Conservation (phyloP, 2,329 filamentous ascomycete species). For the Cladobotryum mycophilum region DNA sequence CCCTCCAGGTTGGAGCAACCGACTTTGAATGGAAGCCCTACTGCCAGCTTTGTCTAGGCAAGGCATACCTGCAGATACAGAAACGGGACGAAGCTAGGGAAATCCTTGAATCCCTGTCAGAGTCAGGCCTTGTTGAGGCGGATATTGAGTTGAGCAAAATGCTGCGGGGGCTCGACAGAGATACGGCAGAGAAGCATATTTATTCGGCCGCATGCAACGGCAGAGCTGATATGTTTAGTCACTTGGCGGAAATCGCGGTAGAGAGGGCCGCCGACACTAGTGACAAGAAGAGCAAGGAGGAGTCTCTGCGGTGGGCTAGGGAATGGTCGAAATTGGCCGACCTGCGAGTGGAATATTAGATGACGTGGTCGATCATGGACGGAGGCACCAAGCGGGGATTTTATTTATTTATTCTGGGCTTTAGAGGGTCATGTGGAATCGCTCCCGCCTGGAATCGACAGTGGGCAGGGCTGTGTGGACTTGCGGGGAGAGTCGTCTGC, state of each 20-base stretch:
- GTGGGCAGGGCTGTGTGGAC: too few species aligned
- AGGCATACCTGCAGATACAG: constrained; percentile 18
- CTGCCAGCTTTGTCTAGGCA: constrained; percentile 23
- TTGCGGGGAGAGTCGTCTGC: too few species aligned
- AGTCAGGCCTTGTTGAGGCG: constrained; percentile 19
- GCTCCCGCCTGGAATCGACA: too few species aligned
- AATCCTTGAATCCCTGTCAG: constrained; percentile 18
- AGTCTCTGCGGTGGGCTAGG: constrained; percentile 25
- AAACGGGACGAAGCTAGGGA: constrained; percentile 18
- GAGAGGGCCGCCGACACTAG: constrained; percentile 16
- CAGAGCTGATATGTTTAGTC: constrained; percentile 19
- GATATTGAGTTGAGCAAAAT: constrained; percentile 22
- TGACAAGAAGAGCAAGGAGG: constrained; percentile 11
- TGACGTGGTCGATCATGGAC: too few species aligned
- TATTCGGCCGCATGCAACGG: constrained; percentile 23
- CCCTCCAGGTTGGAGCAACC: constrained; percentile 15
- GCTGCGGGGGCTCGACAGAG: constrained; percentile 17
- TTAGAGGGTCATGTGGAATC: too few species aligned
- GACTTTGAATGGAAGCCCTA: constrained; percentile 23
- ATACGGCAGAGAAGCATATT: constrained; percentile 20
- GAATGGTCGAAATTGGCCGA: constrained; percentile 30
- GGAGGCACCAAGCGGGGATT: too few species aligned
- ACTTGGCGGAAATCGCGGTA: constrained; percentile 25
- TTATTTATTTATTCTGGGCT: too few species aligned
- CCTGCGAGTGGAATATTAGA: not conserved